phyloP scores from a whole-genome alignment of 179 eudicot species.

The Nepenthes alata region DNA sequence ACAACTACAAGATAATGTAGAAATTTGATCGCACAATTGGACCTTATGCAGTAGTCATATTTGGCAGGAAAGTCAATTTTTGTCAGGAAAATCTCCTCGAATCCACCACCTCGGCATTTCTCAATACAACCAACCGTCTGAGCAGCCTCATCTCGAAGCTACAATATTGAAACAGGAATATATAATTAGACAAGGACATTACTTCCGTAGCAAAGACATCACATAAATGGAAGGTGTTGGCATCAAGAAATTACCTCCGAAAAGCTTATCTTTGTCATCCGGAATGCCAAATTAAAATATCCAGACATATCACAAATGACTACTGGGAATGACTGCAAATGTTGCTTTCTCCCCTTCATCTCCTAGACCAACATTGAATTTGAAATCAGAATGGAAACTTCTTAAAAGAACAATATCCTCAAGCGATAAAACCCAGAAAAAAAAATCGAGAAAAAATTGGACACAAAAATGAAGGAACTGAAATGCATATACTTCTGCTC shows the following conservation, averaged over 20 bases:
- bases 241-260: slow-evolving; percentile 40
- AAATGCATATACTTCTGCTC: no score
- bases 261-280: slow-evolving; percentile 50
- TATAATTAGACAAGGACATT: slow-evolving; percentile 2
- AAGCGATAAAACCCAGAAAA: no score
- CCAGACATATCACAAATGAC: slow-evolving; percentile 53
- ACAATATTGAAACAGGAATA: slow-evolving; percentile 12
- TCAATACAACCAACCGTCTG: slow-evolving; percentile 41
- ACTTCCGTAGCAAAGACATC: background rate
- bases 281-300: slow-evolving; percentile 61
- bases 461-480: no score
- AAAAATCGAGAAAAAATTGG: no score
- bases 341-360: slow-evolving; percentile 53
- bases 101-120: slow-evolving; percentile 65
- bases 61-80: slow-evolving; percentile 71
- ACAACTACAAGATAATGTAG: background rate
- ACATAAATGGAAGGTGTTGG: background rate
- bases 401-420: no score
- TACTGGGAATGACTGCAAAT: slow-evolving; percentile 43
- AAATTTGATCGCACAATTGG: background rate
- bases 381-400: no score
- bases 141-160: slow-evolving; percentile 83
- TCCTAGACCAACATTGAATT: slow-evolving; percentile 5
- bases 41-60: slow-evolving; percentile 85
- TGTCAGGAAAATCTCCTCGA: slow-evolving; percentile 74